Base-by-base conservation (phyloP, 768 basidiomycete genomes). In the Postia placenta region DNA sequence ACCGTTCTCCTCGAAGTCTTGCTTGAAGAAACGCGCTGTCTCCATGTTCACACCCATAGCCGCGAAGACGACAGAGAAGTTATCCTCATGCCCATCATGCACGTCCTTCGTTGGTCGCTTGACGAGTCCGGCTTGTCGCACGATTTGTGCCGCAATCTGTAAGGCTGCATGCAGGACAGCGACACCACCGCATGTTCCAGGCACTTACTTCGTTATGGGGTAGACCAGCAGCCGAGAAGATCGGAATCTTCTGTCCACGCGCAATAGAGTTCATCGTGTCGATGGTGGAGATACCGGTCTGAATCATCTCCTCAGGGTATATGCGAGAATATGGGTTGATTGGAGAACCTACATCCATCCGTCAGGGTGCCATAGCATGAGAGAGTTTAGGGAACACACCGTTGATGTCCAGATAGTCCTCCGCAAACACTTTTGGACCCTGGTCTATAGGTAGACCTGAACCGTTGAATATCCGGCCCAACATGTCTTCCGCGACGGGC, bases 11-110 rank as follows among this genome's bases (percentile, higher is more conserved):
- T 98, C 94, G 66, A 98, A 98, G 74, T 99, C 96, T 66, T 94
- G 90, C 69, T 95, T 94, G 87, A 99, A 99, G 78, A 96, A 99
- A 46, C 95, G 84, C 42, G 96, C 96, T 5, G 96, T 98, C 69
- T 99, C 96, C 93, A 96, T 96, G 74, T 99, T 99, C 51, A 95
- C 96, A 79, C 96, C 96, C 96, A 99, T 98, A 35, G 96, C 96
- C 49, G 94, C 96, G 66, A 98, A 99, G 42, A 98, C 96, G 62
- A 99, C 94, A 42, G 92, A 95, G 79, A 99, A 99, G 70, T 99
- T 99, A 73, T 99, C 95, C 75, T 96, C 95, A 70, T 98, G 95
- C 48, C 93, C 95, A 63, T 99, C 96, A 62, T 94, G 94, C 14
- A 95, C 93, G 60, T 90, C 92, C 69, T 98, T 98, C 41, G 90